Conservation (phyloP, 1,284 basidiomycete species). For the Ceratobasidium sp. region DNA sequence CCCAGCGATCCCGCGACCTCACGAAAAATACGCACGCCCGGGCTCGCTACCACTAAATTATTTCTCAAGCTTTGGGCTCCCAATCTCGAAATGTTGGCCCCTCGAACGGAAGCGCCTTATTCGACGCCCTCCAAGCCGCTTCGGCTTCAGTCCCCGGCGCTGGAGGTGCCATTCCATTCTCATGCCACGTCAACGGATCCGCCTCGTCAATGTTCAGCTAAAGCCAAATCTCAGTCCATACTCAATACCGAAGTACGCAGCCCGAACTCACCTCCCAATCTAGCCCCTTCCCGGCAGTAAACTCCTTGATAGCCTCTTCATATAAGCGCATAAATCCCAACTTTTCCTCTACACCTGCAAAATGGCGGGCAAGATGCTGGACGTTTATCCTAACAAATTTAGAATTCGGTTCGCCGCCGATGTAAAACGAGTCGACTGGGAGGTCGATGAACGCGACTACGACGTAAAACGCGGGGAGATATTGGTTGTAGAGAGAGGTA, state of each 20-base stretch:
- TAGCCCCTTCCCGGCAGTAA: slow-evolving; percentile 25
- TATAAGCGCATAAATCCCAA: slow-evolving; percentile 8
- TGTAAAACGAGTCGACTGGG: slow-evolving; percentile 9
- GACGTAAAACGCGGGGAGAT: slow-evolving; percentile 21
- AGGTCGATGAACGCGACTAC: slow-evolving; percentile 28
- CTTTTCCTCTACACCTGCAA: background rate
- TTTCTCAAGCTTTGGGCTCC: no score
- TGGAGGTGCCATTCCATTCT: slow-evolving; percentile 25
- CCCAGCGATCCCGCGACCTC: no score
- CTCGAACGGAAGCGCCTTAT: slow-evolving; percentile 22
- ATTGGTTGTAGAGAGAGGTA: background rate
- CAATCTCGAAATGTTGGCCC: slow-evolving; percentile 9
- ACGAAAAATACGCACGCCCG: no score
- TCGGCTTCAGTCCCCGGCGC: slow-evolving; percentile 1
- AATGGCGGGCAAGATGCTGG: slow-evolving; percentile 23
- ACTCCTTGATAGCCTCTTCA: slow-evolving; percentile 8
- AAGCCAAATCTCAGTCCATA: background rate
- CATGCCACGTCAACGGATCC: slow-evolving; percentile 22
- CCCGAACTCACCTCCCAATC: slow-evolving; percentile 31
- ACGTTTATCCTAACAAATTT: slow-evolving; percentile 23
- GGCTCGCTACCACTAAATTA: no score
- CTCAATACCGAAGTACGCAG: background rate
- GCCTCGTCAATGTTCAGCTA: slow-evolving; percentile 33
- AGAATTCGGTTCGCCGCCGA: slow-evolving; percentile 13
- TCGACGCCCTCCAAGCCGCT: background rate